A percentile compares a stretch with the other conserved stretches of the same genome.
These are phyloP conservation scores for Rehmannia glutinosa DNA, from an alignment of 257 asterid genomes.

Conservation along the genomic window DNA sequence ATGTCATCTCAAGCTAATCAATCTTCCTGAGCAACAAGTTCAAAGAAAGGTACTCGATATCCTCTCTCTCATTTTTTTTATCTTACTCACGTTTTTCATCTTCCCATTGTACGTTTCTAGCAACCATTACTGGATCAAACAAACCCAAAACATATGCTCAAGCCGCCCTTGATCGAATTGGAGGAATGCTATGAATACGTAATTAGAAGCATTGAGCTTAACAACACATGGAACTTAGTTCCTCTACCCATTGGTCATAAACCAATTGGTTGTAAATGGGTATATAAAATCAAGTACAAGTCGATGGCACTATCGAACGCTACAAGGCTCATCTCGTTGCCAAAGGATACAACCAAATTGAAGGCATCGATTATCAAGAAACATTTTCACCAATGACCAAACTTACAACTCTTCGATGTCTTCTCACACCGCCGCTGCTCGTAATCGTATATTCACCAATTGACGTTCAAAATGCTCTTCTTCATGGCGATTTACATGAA, in stretches of 20 bases:
- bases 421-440: neutral
- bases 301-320: too few species aligned
- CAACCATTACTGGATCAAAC: neutral
- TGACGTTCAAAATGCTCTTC: neutral
- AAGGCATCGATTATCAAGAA: neutral
- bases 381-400: neutral
- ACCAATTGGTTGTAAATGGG: too few species aligned
- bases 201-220: too few species aligned
- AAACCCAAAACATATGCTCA: neutral
- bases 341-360: slow-evolving; percentile 3
- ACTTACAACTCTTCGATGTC: neutral
- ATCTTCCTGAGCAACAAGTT: neutral
- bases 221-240: neutral
- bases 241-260: neutral
- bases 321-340: too few species aligned
- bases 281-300: too few species aligned
- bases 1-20: neutral
- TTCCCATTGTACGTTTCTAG: neutral
- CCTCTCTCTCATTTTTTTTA: slow-evolving; percentile 2
- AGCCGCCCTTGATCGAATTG: neutral
- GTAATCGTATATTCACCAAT: too few species aligned
- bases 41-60: neutral
- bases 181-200: too few species aligned
- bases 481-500: neutral
- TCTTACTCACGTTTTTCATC: neutral